These are phyloP conservation scores for Cystobasidium tubakii DNA, from an alignment of 768 basidiomycete genomes.

Conservation along the genomic window DNA sequence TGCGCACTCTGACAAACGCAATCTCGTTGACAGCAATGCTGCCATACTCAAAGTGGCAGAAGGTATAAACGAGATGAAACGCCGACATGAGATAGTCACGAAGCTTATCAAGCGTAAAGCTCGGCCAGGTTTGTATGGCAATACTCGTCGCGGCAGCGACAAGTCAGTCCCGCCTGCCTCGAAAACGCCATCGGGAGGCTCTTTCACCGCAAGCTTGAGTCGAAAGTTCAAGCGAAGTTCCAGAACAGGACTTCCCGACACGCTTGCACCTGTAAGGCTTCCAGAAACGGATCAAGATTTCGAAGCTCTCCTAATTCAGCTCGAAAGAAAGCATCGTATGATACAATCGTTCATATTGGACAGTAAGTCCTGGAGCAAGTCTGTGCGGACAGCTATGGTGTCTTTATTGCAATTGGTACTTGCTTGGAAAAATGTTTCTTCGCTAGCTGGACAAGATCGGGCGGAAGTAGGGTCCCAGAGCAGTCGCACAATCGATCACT, in stretches of 20 bases:
- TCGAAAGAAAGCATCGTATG: constrained; percentile 5
- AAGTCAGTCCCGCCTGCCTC: neutral
- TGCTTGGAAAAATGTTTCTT: constrained; percentile 44
- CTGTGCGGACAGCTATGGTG: constrained; percentile 8
- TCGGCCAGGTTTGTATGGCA: neutral
- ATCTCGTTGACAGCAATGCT: constrained; percentile 40
- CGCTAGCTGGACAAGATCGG: constrained; percentile 33
- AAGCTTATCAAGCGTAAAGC: constrained; percentile 39
- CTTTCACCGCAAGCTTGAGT: neutral
- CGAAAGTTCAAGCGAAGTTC: constrained; percentile 7
- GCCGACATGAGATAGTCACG: constrained; percentile 41
- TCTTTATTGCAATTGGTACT: constrained; percentile 20
- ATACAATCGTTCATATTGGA: constrained; percentile 20
- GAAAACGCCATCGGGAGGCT: neutral
- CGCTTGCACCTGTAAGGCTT: neutral
- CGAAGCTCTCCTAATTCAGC: neutral
- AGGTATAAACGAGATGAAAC: constrained; percentile 46
- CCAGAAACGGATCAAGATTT: constrained; percentile 17
- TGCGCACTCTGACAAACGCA: constrained; percentile 40
- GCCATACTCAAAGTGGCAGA: constrained; percentile 45
- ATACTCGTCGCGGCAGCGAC: neutral
- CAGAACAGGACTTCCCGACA: neutral
- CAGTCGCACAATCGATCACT: constrained; percentile 38
- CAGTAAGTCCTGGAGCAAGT: constrained; percentile 31
- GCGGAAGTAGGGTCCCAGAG: constrained; percentile 24